These are phyloP conservation scores for Melastoma candidum DNA, from an alignment of 441 rosid genomes.

Conservation along the genomic window DNA sequence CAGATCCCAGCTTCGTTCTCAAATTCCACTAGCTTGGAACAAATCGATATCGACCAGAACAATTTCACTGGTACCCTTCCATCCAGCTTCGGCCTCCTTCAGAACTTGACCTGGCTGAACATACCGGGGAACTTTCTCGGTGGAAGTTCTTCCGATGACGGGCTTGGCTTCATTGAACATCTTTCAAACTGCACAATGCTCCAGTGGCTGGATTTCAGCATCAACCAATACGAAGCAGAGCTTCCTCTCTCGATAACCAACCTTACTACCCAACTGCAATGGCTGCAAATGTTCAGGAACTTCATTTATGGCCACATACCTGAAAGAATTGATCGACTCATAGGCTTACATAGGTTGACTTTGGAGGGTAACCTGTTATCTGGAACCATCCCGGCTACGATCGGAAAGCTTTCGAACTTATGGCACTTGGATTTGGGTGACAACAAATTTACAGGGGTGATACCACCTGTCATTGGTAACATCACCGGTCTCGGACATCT, in stretches of 20 bases:
- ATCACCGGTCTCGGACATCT: background rate
- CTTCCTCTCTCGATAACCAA: conserved; percentile 22
- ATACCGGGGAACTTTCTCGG: background rate
- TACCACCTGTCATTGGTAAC: background rate
- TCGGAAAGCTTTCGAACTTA: background rate
- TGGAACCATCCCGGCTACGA: conserved; percentile 5
- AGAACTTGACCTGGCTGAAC: background rate
- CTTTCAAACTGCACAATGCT: conserved; percentile 21
- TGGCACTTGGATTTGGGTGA: background rate
- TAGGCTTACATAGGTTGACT: background rate
- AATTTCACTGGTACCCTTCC: conserved; percentile 4
- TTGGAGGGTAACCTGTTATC: conserved; percentile 5
- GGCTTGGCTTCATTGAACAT: conserved; percentile 10
- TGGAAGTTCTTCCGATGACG: background rate
- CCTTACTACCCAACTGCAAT: conserved; percentile 16
- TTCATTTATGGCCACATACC: conserved; percentile 16
- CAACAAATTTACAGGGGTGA: conserved; percentile 6
- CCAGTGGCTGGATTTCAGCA: conserved; percentile 5
- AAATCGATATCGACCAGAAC: accelerated
- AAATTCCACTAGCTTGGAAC: conserved; percentile 5
- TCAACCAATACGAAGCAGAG: conserved; percentile 18
- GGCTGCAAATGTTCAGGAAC: background rate
- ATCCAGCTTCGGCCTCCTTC: background rate
- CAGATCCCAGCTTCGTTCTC: conserved; percentile 9
- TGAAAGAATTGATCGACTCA: conserved; percentile 10